phyloP scores from a whole-genome alignment of 768 basidiomycete genomes.

The Boletus huronensis region DNA sequence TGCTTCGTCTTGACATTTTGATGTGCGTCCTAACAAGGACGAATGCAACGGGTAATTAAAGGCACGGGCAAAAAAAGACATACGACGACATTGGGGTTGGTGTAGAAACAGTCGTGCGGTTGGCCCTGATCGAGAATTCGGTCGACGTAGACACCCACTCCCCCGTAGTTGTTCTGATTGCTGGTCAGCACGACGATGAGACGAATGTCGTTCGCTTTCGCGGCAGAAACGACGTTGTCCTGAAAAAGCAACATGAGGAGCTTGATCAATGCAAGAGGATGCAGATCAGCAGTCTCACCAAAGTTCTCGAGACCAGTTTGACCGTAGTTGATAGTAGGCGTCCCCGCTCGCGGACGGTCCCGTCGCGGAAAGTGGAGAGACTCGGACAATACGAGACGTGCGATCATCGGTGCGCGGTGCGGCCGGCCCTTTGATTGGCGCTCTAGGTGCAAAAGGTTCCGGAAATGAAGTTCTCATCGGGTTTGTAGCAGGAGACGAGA shows the following conservation, averaged over 20 bases:
- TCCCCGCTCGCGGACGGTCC: too few relatives aligned
- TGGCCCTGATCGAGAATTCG: conserved; percentile 26
- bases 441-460: neutral
- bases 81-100: conserved; percentile 13
- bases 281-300: too few relatives aligned
- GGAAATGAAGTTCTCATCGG: neutral
- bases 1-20: conserved; percentile 9
- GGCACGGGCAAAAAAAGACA: neutral
- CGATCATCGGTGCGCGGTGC: too few relatives aligned
- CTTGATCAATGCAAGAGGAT: conserved; percentile 38
- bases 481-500: neutral
- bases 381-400: neutral
- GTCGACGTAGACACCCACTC: conserved; percentile 29
- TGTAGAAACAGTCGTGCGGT: conserved; percentile 30
- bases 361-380: neutral
- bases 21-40: conserved; percentile 17
- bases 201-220: conserved; percentile 16
- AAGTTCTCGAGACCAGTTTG: too few relatives aligned
- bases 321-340: too few relatives aligned
- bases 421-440: too few relatives aligned
- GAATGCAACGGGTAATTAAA: neutral
- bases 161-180: conserved; percentile 22
- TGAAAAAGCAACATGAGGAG: too few relatives aligned
- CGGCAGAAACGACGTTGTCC: too few relatives aligned
- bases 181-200: conserved; percentile 24